Evolutionary conservation across 192 early-diverging fungal species (phyloP).

Genomic region (Podila minutissima): DNA sequence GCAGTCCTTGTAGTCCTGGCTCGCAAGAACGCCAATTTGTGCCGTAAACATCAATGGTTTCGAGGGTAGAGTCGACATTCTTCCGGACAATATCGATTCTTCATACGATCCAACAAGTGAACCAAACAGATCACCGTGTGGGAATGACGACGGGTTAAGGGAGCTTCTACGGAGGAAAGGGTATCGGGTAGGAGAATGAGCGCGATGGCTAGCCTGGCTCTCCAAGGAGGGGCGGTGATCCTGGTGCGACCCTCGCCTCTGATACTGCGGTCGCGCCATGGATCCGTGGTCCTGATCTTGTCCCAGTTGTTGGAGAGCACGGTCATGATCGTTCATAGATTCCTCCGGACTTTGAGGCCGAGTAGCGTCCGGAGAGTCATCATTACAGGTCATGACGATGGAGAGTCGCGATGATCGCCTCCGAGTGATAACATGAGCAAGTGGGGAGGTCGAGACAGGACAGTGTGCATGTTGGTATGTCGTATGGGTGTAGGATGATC

Average conservation of each 20-base stretch:
- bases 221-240: conserved; percentile 7
- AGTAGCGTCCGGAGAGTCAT: conserved; percentile 31
- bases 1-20: conserved; percentile 67
- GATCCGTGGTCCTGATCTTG: not conserved
- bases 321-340: not conserved
- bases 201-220: not conserved
- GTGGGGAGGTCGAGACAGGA: conserved; percentile 39
- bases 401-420: conserved; percentile 41
- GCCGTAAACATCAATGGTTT: conserved; percentile 76
- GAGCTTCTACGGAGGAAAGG: conserved; percentile 19
- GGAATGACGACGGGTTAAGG: conserved; percentile 9
- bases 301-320: not conserved
- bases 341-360: conserved; percentile 16
- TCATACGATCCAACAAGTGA: conserved; percentile 64
- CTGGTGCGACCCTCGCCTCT: conserved; percentile 22
- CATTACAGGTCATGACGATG: conserved; percentile 45
- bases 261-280: not conserved
- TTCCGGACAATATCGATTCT: conserved; percentile 79
- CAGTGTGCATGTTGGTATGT: conserved; percentile 13
- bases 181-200: conserved; percentile 24
- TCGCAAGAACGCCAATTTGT: conserved; percentile 76
- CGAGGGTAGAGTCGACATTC: conserved; percentile 81
- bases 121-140: conserved; percentile 40
- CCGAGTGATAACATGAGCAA: conserved; percentile 42
- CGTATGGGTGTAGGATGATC: conserved; percentile 17